phyloP scores from a whole-genome alignment of 192 early-diverging fungal species.

The Podila horticola region DNA sequence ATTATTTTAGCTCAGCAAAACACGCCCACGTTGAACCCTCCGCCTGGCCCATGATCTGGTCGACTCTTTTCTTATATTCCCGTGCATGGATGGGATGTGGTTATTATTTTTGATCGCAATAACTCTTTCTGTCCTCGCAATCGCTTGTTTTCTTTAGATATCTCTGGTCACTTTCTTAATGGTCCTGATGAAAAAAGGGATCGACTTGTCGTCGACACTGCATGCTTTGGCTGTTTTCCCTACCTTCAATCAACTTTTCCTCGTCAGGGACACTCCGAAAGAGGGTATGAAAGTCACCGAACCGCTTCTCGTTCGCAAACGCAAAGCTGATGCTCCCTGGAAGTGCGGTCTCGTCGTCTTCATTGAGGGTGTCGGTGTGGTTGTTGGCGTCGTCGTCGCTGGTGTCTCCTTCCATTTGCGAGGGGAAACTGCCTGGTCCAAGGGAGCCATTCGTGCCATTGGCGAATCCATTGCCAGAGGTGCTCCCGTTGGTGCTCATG shows the following conservation, averaged over 20 bases:
- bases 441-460: too few species aligned
- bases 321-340: conserved; percentile 25
- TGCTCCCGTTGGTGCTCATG: neutral
- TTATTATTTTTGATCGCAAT: too few species aligned
- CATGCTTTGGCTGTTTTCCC: neutral
- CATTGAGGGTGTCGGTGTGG: neutral
- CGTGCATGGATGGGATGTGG: too few species aligned
- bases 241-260: conserved; percentile 61
- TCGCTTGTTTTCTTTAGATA: too few species aligned
- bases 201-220: neutral
- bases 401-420: neutral
- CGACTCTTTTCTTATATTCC: too few species aligned
- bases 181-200: neutral
- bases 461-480: neutral
- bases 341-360: conserved; percentile 8
- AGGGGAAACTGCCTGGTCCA: conserved; percentile 23
- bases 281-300: conserved; percentile 59
- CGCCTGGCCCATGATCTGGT: too few species aligned
- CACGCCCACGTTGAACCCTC: too few species aligned
- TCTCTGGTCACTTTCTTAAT: too few species aligned
- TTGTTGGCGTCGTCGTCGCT: conserved; percentile 1
- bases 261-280: conserved; percentile 66
- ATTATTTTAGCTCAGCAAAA: too few species aligned
- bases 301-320: conserved; percentile 53
- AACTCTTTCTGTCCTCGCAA: too few species aligned